Evolutionary conservation across 306 rosid genomes (phyloP).

Genomic region (Pterocarpus macrocarpus): DNA sequence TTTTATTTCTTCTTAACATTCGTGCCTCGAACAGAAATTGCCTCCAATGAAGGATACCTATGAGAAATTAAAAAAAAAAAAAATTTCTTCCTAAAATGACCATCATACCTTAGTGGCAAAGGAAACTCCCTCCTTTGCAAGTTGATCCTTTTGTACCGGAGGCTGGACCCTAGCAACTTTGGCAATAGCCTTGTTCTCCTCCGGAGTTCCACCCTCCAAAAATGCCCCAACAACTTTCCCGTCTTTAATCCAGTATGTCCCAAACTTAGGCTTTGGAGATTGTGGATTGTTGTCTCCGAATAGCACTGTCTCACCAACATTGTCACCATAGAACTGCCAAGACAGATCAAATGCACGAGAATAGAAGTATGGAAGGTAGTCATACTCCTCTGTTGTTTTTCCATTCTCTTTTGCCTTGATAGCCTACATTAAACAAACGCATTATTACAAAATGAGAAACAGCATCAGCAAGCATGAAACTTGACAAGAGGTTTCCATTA

Average conservation of each 20-base stretch:
- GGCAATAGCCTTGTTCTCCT: constrained; percentile 78
- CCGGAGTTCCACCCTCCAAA: constrained; percentile 73
- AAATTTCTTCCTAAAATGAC: neutral
- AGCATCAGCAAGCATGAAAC: no score
- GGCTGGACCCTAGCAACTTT: constrained; percentile 75
- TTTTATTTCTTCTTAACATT: no score
- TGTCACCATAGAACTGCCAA: constrained; percentile 83
- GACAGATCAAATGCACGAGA: constrained; percentile 75
- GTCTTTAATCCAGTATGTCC: constrained; percentile 72
- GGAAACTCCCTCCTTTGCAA: constrained; percentile 68
- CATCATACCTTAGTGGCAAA: constrained; percentile 65
- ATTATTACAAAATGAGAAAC: neutral
- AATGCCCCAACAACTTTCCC: constrained; percentile 68
- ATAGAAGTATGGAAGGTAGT: constrained; percentile 84
- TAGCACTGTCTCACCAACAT: constrained; percentile 67
- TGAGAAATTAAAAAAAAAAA: no score
- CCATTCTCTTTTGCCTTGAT: constrained; percentile 74
- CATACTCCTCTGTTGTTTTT: constrained; percentile 67
- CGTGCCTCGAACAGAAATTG: no score
- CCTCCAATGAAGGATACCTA: no score
- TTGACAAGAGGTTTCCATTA: no score
- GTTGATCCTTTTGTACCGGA: constrained; percentile 59
- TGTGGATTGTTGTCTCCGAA: constrained; percentile 69
- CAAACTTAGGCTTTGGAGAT: constrained; percentile 66
- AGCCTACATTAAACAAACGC: constrained; percentile 55